Percentiles rank a stretch among this genome's conserved stretches.
Evolutionary conservation across 352 stramenopile genomes (phyloP).

Genomic region (Pythium vanterpoolii): DNA sequence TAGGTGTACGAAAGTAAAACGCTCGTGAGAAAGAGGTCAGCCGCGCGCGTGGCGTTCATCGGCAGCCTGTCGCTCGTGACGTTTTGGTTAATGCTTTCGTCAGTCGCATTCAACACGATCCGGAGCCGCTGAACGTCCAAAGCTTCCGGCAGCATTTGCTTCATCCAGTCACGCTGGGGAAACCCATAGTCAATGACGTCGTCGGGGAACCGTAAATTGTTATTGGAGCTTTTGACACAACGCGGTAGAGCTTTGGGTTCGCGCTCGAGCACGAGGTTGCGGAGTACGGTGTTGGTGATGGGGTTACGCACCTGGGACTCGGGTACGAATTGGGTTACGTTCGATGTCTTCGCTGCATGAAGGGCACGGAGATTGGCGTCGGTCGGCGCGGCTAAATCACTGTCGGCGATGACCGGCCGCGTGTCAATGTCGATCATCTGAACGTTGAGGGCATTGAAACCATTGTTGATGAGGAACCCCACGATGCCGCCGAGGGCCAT

Average conservation of each 20-base stretch:
- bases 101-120: background rate
- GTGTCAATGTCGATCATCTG: background rate
- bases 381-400: background rate
- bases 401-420: background rate
- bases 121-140: background rate
- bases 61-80: background rate
- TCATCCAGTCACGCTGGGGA: constrained; percentile 15
- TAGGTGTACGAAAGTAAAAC: constrained; percentile 5
- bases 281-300: constrained; percentile 15
- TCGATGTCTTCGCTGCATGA: background rate
- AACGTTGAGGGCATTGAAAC: constrained; percentile 9
- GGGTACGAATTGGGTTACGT: background rate
- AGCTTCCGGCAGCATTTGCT: background rate
- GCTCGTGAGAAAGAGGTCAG: constrained; percentile 8
- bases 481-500: background rate
- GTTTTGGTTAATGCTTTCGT: background rate
- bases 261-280: constrained; percentile 7
- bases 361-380: background rate
- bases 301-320: constrained; percentile 2
- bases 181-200: constrained; percentile 4
- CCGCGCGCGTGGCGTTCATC: constrained; percentile 4
- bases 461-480: constrained; percentile 13
- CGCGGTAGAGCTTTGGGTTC: background rate
- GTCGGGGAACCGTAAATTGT: background rate
- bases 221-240: background rate